Conservation (phyloP, 1,284 basidiomycete species). For the Grifola frondosa region DNA sequence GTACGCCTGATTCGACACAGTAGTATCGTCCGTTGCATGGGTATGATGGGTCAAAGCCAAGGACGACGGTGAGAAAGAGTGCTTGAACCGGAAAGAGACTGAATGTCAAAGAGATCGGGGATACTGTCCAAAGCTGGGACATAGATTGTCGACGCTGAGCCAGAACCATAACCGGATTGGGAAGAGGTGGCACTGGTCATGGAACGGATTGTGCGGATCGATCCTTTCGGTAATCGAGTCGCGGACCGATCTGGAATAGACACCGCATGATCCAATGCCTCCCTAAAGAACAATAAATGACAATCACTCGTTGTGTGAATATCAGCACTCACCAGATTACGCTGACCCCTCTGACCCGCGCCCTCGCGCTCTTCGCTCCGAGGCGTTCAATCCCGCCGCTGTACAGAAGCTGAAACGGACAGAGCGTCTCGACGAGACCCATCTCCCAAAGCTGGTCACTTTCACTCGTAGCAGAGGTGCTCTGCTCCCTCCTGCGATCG, state of each 20-base stretch:
- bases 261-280: slow-evolving; percentile 52
- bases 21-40: slow-evolving; percentile 65
- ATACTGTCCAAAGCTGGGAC: slow-evolving; percentile 64
- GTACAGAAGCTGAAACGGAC: slow-evolving; percentile 86
- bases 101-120: slow-evolving; percentile 64
- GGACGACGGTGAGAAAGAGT: slow-evolving; percentile 41
- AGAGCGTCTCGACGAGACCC: slow-evolving; percentile 60
- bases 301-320: slow-evolving; percentile 2
- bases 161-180: slow-evolving; percentile 37
- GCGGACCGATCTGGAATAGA: slow-evolving; percentile 46
- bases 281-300: slow-evolving; percentile 46
- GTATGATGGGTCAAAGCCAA: slow-evolving; percentile 53
- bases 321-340: slow-evolving; percentile 67
- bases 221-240: slow-evolving; percentile 65
- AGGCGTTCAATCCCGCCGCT: slow-evolving; percentile 81
- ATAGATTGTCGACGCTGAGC: slow-evolving; percentile 67
- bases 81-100: slow-evolving; percentile 41
- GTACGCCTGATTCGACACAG: slow-evolving; percentile 57
- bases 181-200: slow-evolving; percentile 36
- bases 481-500: slow-evolving; percentile 65
- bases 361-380: slow-evolving; percentile 76
- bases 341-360: slow-evolving; percentile 84
- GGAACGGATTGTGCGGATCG: slow-evolving; percentile 65
- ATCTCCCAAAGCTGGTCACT: slow-evolving; percentile 40
- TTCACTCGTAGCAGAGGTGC: slow-evolving; percentile 43